Conservation (phyloP, 2,329 filamentous ascomycete genomes). For the Aspergillus viridinutans region DNA sequence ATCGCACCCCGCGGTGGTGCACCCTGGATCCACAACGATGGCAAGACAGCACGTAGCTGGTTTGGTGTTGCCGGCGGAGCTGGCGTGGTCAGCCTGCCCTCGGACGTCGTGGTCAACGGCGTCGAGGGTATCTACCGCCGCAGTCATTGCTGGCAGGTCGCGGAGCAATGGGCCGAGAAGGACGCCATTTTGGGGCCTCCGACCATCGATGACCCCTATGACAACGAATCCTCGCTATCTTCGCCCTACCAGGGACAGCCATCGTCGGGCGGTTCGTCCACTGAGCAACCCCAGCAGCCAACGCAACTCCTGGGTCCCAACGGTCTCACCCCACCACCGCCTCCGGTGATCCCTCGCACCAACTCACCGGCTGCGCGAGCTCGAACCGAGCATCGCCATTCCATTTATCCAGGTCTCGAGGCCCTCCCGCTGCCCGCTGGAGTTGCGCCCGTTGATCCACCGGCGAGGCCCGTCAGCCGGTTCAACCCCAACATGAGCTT, state of each 20-base stretch:
- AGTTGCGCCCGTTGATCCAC: slow-evolving; percentile 39
- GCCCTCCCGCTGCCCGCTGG: slow-evolving; percentile 42
- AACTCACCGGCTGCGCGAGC: slow-evolving; percentile 27
- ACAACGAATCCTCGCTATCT: slow-evolving; percentile 36
- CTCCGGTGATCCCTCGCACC: slow-evolving; percentile 33
- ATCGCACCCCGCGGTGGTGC: slow-evolving; percentile 46
- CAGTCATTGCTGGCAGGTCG: slow-evolving; percentile 65
- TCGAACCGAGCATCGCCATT: slow-evolving; percentile 37
- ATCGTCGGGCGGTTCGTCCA: slow-evolving; percentile 34
- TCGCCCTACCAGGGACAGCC: slow-evolving; percentile 36
- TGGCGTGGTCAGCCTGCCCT: slow-evolving; percentile 58
- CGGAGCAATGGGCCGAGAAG: slow-evolving; percentile 56
- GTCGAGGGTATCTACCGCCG: slow-evolving; percentile 65
- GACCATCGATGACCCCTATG: slow-evolving; percentile 31
- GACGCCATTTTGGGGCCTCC: slow-evolving; percentile 31
- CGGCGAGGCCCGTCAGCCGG: slow-evolving; percentile 35
- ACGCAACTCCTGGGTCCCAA: slow-evolving; percentile 29
- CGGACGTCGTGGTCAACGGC: slow-evolving; percentile 62
- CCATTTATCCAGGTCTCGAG: slow-evolving; percentile 44
- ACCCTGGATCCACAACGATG: slow-evolving; percentile 47
- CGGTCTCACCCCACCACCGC: slow-evolving; percentile 31
- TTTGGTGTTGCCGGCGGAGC: slow-evolving; percentile 58
- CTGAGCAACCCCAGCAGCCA: slow-evolving; percentile 29
- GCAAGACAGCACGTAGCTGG: slow-evolving; percentile 43
- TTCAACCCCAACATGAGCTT: slow-evolving; percentile 49